Evolutionary conservation across 129 eudicot genomes (phyloP).

Genomic region (Centella asiatica): DNA sequence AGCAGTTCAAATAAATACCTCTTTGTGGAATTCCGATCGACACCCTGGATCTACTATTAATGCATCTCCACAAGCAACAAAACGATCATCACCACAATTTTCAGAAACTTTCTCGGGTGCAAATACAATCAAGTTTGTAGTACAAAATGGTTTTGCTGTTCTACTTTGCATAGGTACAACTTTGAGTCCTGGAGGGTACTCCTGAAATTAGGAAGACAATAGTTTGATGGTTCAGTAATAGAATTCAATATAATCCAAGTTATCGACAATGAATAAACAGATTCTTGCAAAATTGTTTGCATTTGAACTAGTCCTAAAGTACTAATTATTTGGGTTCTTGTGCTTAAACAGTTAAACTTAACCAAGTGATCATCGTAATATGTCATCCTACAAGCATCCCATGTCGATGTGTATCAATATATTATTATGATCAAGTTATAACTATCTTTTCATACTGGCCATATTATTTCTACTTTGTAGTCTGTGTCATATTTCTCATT

Average conservation of each 20-base stretch:
- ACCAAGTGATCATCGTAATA: not conserved
- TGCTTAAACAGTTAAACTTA: not conserved
- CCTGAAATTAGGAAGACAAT: conserved; percentile 31
- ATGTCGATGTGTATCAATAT: too few species aligned
- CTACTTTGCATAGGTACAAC: conserved; percentile 77
- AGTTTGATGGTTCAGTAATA: not conserved
- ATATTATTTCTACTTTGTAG: not conserved
- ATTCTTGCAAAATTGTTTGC: not conserved
- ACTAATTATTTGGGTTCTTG: too few species aligned
- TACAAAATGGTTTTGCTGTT: conserved; percentile 65
- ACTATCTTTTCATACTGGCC: too few species aligned
- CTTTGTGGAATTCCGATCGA: conserved; percentile 42
- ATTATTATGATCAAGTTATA: too few species aligned
- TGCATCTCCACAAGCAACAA: conserved; percentile 80
- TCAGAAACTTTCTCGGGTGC: conserved; percentile 28
- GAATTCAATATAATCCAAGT: not conserved
- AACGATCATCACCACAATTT: conserved; percentile 16
- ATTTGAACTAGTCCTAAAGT: too few species aligned
- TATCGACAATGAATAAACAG: not conserved
- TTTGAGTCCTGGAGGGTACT: conserved; percentile 82
- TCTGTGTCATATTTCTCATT: not conserved
- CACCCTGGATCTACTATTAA: conserved; percentile 93
- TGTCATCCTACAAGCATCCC: not conserved
- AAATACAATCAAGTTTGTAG: conserved; percentile 81
- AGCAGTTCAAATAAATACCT: conserved; percentile 37